phyloP scores from a whole-genome alignment of 495 filamentous ascomycete genomes.

The Penicillium alfredii region DNA sequence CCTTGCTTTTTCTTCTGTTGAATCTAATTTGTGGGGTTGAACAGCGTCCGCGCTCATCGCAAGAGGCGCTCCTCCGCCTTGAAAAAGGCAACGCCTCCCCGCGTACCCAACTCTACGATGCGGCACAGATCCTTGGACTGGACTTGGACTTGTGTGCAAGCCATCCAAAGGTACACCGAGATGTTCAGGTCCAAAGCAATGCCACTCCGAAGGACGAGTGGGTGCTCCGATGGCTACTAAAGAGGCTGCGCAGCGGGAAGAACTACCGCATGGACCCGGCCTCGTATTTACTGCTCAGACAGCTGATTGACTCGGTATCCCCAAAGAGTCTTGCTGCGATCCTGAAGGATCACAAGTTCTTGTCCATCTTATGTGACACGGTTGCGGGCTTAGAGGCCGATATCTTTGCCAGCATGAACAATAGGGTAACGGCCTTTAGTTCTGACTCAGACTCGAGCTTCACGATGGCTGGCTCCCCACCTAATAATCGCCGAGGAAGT shows the following conservation, averaged over 20 bases:
- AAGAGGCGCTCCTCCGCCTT: constrained; percentile 46
- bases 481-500: constrained; percentile 20
- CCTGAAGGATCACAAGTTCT: constrained; percentile 47
- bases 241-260: constrained; percentile 45
- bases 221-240: constrained; percentile 62
- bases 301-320: constrained; percentile 43
- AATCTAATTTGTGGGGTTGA: constrained; percentile 13
- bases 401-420: constrained; percentile 27
- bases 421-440: constrained; percentile 17
- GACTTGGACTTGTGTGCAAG: constrained; percentile 34
- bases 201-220: constrained; percentile 55
- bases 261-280: constrained; percentile 39
- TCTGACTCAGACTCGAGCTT: constrained; percentile 35
- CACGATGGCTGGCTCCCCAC: constrained; percentile 35
- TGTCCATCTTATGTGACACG: constrained; percentile 35
- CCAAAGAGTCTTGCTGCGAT: constrained; percentile 42
- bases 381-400: constrained; percentile 36
- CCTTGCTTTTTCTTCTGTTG: background rate
- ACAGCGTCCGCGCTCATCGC: constrained; percentile 40
- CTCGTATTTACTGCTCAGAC: constrained; percentile 45
- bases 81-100: constrained; percentile 45
- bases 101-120: constrained; percentile 37
- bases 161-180: constrained; percentile 28
- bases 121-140: constrained; percentile 44
- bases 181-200: constrained; percentile 19